A percentile compares a stretch with the other conserved stretches of the same genome.
Evolutionary conservation across 805 yeast species (phyloP).

Genomic region (Cyberlindnera mycetangii): DNA sequence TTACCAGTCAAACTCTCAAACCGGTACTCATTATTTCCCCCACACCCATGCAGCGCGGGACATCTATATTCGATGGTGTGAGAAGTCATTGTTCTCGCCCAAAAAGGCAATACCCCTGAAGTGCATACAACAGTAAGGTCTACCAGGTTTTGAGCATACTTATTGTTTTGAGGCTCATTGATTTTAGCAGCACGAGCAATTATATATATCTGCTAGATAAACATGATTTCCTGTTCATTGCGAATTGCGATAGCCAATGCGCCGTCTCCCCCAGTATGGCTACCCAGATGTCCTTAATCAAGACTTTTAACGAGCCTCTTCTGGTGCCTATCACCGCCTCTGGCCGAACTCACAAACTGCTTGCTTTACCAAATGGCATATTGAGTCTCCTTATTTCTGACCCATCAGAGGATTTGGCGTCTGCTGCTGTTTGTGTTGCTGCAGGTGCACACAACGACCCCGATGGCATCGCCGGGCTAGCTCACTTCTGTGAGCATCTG

Average conservation of each 20-base stretch:
- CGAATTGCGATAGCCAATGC: too few relatives aligned
- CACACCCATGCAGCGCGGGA: not conserved
- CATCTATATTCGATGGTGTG: not conserved
- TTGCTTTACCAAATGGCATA: conserved; percentile 66
- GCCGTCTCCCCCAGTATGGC: too few relatives aligned
- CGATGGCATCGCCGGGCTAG: conserved; percentile 66
- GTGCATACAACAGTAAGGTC: too few relatives aligned
- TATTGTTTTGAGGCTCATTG: not conserved
- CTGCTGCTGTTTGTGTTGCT: conserved; percentile 72
- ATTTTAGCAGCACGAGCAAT: not conserved
- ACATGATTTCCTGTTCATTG: too few relatives aligned
- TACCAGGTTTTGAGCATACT: too few relatives aligned
- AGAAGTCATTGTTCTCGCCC: conserved; percentile 9
- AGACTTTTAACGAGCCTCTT: conserved; percentile 18
- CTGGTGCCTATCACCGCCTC: conserved; percentile 36
- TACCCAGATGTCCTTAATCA: conserved; percentile 15
- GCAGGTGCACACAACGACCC: conserved; percentile 86
- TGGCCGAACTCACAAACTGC: conserved; percentile 40
- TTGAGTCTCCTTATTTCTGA: conserved; percentile 71
- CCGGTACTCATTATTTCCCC: not conserved
- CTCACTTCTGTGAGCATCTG: conserved; percentile 88
- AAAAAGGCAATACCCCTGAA: conserved; percentile 8
- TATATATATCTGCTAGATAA: too few relatives aligned
- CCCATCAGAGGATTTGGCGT: conserved; percentile 57
- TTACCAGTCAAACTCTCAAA: not conserved